A percentile compares a stretch with the other conserved stretches of the same genome.
These are phyloP conservation scores for Cladosporium sp. DNA, from an alignment of 2,329 filamentous ascomycete genomes.

Conservation along the genomic window DNA sequence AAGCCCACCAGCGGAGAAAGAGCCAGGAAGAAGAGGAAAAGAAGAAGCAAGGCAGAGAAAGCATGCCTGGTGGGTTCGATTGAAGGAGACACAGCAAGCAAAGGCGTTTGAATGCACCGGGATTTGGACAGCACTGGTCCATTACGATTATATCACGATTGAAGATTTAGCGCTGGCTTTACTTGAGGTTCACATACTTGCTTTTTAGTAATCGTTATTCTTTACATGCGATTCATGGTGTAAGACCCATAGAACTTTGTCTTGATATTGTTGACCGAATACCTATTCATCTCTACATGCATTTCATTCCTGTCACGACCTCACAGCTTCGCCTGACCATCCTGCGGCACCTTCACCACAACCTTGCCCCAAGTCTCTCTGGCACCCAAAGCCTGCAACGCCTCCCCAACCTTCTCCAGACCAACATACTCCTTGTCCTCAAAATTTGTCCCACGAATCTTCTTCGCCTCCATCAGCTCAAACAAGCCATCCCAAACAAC, in stretches of 20 bases:
- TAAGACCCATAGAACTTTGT: too few species aligned
- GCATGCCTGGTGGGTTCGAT: slow-evolving; percentile 32
- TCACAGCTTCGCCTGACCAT: slow-evolving; percentile 7
- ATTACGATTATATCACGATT: too few species aligned
- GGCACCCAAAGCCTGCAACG: slow-evolving; percentile 71
- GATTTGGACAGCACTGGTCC: too few species aligned
- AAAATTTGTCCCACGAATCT: slow-evolving; percentile 79
- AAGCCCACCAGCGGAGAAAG: slow-evolving; percentile 22
- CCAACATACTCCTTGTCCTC: slow-evolving; percentile 78
- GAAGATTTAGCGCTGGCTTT: too few species aligned
- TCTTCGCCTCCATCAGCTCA: slow-evolving; percentile 69
- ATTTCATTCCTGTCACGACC: not conserved
- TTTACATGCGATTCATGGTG: too few species aligned
- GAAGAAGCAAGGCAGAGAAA: slow-evolving; percentile 16
- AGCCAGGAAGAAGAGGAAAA: slow-evolving; percentile 13
- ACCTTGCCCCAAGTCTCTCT: slow-evolving; percentile 96
- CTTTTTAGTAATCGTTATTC: too few species aligned
- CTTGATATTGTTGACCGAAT: too few species aligned
- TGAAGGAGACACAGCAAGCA: slow-evolving; percentile 11
- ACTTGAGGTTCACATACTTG: too few species aligned
- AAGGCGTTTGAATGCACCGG: too few species aligned
- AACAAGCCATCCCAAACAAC: slow-evolving; percentile 81
- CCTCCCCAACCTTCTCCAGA: slow-evolving; percentile 71
- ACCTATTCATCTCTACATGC: too few species aligned
- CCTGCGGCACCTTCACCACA: slow-evolving; percentile 76